Evolutionary conservation across 345 rosid species (phyloP).

Genomic region (Populus davidiana): DNA sequence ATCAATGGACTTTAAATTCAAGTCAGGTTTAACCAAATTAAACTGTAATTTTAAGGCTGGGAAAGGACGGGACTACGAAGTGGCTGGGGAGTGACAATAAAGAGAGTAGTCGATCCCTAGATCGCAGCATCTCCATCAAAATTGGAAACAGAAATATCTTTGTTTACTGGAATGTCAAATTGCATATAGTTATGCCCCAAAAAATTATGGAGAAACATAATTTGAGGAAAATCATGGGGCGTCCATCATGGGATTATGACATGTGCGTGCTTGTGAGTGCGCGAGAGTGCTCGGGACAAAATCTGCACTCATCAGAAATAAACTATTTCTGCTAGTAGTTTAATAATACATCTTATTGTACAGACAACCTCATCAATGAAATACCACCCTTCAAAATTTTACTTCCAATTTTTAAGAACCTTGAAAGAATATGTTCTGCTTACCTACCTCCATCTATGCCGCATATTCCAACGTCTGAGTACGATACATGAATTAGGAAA

Average conservation of each 20-base stretch:
- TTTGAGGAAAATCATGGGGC: background rate
- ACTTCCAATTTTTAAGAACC: background rate
- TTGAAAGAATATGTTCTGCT: slow-evolving; percentile 15
- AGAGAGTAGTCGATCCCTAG: too few relatives aligned
- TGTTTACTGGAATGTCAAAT: background rate
- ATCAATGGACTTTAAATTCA: too few relatives aligned
- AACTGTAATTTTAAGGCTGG: too few relatives aligned
- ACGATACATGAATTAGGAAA: slow-evolving; percentile 14
- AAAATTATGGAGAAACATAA: background rate
- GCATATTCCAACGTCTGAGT: background rate
- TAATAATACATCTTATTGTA: background rate
- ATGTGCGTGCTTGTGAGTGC: background rate
- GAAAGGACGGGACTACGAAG: too few relatives aligned
- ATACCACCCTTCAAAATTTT: slow-evolving; percentile 2
- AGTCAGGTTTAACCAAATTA: too few relatives aligned
- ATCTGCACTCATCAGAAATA: background rate
- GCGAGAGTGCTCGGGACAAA: slow-evolving; percentile 1
- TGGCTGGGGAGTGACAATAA: too few relatives aligned
- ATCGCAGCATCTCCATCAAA: too few relatives aligned
- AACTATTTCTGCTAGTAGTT: background rate
- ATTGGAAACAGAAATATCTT: too few relatives aligned
- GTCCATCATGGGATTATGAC: slow-evolving; percentile 23
- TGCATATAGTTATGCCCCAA: background rate
- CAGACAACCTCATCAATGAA: background rate
- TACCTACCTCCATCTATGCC: background rate